A percentile compares a stretch with the other conserved stretches of the same genome.
These are phyloP conservation scores for Yueomyces sinensis DNA, from an alignment of 805 yeast genomes.

Conservation along the genomic window DNA sequence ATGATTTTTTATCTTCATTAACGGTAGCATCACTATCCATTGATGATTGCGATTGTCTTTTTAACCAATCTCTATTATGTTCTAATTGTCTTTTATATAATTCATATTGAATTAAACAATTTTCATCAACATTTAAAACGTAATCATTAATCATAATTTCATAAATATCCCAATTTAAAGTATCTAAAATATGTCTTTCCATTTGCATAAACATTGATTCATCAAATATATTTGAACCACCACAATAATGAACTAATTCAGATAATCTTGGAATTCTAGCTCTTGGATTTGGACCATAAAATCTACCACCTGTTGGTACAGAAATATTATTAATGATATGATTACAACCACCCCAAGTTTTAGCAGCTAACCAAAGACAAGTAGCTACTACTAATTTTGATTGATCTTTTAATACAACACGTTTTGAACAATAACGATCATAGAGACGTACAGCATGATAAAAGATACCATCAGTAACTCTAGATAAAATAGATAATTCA, in stretches of 20 bases:
- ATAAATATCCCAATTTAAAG: slow-evolving; percentile 58
- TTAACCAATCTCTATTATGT: slow-evolving; percentile 13
- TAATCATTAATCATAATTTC: slow-evolving; percentile 48
- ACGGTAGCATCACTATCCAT: slow-evolving; percentile 8
- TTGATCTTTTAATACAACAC: slow-evolving; percentile 76
- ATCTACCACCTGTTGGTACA: slow-evolving; percentile 45
- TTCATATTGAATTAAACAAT: slow-evolving; percentile 29
- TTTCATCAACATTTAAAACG: slow-evolving; percentile 30
- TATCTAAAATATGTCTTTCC: slow-evolving; percentile 63
- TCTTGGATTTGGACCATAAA: slow-evolving; percentile 58
- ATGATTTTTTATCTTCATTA: slow-evolving; percentile 8
- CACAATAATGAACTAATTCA: slow-evolving; percentile 63
- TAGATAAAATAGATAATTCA: slow-evolving; percentile 52
- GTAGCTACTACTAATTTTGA: slow-evolving; percentile 85
- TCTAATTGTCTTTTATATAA: slow-evolving; percentile 21
- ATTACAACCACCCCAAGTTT: slow-evolving; percentile 64
- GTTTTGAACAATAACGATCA: slow-evolving; percentile 81
- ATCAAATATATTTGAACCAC: slow-evolving; percentile 39
- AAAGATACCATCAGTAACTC: slow-evolving; percentile 55
- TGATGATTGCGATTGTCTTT: slow-evolving; percentile 6
- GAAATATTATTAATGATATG: slow-evolving; percentile 43
- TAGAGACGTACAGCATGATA: slow-evolving; percentile 61
- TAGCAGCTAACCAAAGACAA: slow-evolving; percentile 86
- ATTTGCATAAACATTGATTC: slow-evolving; percentile 54
- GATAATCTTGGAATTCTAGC: slow-evolving; percentile 60